Percentiles rank a stretch among this genome's conserved stretches.
These are phyloP conservation scores for Epichloe festucae DNA, from an alignment of 2,329 filamentous ascomycete genomes.

Conservation along the genomic window DNA sequence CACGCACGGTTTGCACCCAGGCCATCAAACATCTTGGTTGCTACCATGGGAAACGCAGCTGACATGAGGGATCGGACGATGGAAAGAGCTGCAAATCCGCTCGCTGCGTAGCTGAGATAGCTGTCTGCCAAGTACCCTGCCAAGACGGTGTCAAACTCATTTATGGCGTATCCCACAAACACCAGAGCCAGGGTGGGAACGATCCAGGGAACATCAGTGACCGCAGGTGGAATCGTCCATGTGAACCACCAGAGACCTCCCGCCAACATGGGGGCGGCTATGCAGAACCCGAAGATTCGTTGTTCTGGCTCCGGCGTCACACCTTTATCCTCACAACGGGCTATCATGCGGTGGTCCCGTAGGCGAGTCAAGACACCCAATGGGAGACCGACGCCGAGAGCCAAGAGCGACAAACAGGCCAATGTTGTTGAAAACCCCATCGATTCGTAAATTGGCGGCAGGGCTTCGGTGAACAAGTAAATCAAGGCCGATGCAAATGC, in stretches of 20 bases:
- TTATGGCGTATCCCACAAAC: neutral
- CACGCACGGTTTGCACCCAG: neutral
- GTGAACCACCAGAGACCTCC: neutral
- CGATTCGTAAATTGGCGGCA: neutral
- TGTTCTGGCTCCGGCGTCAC: neutral
- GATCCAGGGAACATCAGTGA: neutral
- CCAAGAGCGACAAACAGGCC: neutral
- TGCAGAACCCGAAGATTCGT: neutral
- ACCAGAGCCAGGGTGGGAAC: slow-evolving; percentile 1
- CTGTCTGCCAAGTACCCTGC: neutral
- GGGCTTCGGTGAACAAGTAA: neutral
- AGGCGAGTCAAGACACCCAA: neutral
- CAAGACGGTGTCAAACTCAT: neutral
- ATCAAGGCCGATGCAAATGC: neutral
- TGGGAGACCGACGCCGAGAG: neutral
- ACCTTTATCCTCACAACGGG: neutral
- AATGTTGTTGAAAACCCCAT: neutral
- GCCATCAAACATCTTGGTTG: neutral
- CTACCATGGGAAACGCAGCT: neutral
- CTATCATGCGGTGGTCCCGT: neutral
- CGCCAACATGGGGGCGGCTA: neutral
- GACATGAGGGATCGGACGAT: neutral
- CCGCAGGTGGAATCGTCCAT: neutral
- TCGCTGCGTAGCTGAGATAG: slow-evolving; percentile 1
- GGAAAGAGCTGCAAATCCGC: neutral